Base-by-base conservation (phyloP, 495 filamentous ascomycete genomes). In the Penicillium macrosclerotiorum region DNA sequence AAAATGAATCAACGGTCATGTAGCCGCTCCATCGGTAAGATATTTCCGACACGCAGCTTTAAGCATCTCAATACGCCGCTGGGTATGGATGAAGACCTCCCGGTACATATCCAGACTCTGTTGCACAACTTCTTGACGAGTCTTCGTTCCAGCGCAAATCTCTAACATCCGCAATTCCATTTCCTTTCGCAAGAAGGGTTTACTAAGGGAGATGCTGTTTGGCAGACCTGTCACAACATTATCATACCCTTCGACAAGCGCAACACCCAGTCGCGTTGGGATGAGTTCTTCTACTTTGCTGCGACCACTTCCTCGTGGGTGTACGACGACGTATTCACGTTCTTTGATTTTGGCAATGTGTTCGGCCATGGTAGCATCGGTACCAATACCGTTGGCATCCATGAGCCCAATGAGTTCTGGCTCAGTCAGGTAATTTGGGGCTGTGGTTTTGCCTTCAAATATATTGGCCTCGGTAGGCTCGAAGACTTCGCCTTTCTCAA, bases 381-480 rank as follows among this genome's bases (percentile, higher is more conserved):
- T 98, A 12, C 93, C 93, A 55, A 98, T 98, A 8, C 93, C 93
- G 62, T 98, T 97, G 12, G 88, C 92, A 68, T 98, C 94, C 93
- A 98, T 98, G 17, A 98, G 76, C 4, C 85, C 88, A 65, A 98
- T 96, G n/a, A 98, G 74, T 61, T 97, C 93, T 2, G 93, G 90
- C 62, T 98, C 93, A 1, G 93, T 98, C 24, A 98, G 68, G 57
- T 94, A 96, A 9, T 78, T 81, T 0, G 94, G 93, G 7, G 91
- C 71, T 0, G 75, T 75, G 0, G 93, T 98, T 64, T 92, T 85
- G 12, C 93, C 92, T 47, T 95, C 90, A 11, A 77, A 84, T 52
- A 97, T 86, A 41, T 84, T 82, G 5, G 92, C 93, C 64, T 97
- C 91, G 2, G 84, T 89, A 7, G 93, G 94, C 54, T 88, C 82